Evolutionary conservation across 495 filamentous ascomycete species (phyloP).

Genomic region (Astrothelium subdiscretum): DNA sequence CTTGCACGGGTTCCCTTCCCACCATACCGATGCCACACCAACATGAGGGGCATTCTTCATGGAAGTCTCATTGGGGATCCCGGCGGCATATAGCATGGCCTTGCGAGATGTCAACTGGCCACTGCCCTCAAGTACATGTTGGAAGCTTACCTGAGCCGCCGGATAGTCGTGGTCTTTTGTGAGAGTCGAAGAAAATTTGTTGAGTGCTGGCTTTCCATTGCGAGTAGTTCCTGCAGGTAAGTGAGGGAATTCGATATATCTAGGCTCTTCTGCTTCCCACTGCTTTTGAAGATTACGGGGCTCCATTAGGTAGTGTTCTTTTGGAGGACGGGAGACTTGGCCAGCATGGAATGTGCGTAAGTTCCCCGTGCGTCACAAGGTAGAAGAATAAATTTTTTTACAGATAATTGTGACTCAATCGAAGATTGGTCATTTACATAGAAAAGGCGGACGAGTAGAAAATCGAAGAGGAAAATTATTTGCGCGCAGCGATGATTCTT

Average conservation of each 20-base stretch:
- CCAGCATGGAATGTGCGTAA: too few relatives aligned
- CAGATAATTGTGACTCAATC: too few relatives aligned
- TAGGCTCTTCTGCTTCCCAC: conserved; percentile 37
- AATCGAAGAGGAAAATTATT: not conserved
- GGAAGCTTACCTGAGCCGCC: conserved; percentile 60
- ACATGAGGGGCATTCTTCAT: conserved; percentile 92
- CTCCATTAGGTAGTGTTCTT: conserved; percentile 28
- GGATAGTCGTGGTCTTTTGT: conserved; percentile 85
- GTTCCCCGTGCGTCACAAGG: too few relatives aligned
- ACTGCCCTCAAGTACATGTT: not conserved
- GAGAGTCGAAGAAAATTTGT: conserved; percentile 59
- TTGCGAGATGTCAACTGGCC: conserved; percentile 23
- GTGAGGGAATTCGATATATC: conserved; percentile 51
- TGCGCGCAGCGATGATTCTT: not conserved
- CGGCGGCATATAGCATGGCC: conserved; percentile 95
- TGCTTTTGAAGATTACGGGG: conserved; percentile 31
- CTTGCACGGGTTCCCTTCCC: conserved; percentile 95
- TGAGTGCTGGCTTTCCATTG: conserved; percentile 54
- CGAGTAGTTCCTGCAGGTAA: conserved; percentile 43
- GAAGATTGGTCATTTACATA: too few relatives aligned
- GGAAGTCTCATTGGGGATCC: conserved; percentile 67
- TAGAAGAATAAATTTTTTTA: too few relatives aligned
- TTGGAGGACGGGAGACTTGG: too few relatives aligned
- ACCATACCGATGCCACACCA: conserved; percentile 85
- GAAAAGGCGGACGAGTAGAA: not conserved